Base-by-base conservation (phyloP, 2,329 filamentous ascomycete species). In the Dothistroma septosporum region DNA sequence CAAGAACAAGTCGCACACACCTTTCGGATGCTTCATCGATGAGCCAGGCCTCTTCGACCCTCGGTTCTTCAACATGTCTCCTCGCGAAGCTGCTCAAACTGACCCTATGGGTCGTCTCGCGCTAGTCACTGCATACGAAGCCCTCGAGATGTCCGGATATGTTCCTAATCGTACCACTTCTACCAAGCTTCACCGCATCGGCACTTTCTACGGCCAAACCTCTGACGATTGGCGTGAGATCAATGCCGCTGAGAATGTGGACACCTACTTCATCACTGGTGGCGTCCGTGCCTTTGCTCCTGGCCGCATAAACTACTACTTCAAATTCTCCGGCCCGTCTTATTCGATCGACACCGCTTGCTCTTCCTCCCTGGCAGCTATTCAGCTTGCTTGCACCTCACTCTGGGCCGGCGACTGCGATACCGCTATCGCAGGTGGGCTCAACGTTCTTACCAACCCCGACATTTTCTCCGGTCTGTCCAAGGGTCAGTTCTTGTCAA, bases 31-130 rank as follows among this genome's bases (percentile, higher is more conserved):
- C 77, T 92, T 86, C 76, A 83, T 91, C 66, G 85, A 91, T 63
- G 83, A 91, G 63, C 89, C 89, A 0, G 88, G 88, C 58, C 79
- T 88, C 53, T 93, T 93, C 70, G 90, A 93, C 68, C 87, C 88
- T n/a, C 82, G 87, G 0, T 92, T 93, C 77, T 93, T 93, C 83
- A 91, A 91, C 75, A 92, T 93, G 87, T 92, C 89, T 37, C 89
- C 89, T 6, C 85, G 88, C 67, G 89, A 93, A 75, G 90, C 90
- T 31, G 84, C 85, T 55, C 88, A 92, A 71, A 91, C 88, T 1
- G 90, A 93, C 72, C 90, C 90, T 0, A 91, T 91, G 83, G 89
- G 91, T 73, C 83, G 90, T 68, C 80, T 92, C 66, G 87, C 88
- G 2, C 77, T 94, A 22, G 84, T 87, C 9, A 91, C 89, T 2